Evolutionary conservation across 257 asterid genomes (phyloP).

Genomic region (Handroanthus guayacan): DNA sequence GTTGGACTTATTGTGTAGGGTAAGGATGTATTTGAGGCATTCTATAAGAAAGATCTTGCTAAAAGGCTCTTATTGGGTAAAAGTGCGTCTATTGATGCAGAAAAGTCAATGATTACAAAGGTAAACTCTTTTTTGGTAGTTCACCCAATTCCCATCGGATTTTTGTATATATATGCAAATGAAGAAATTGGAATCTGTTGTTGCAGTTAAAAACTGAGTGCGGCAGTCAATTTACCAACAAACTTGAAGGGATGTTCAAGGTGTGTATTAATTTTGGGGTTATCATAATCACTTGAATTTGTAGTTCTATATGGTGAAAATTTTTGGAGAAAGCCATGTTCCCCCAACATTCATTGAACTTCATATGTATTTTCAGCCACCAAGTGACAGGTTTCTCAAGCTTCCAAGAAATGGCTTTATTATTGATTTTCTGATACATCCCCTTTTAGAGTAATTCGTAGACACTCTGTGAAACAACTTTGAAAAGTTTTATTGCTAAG

Average conservation of each 20-base stretch:
- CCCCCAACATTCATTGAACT: background rate
- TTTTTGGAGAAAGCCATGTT: background rate
- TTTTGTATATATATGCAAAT: slow-evolving; percentile 27
- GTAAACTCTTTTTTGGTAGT: slow-evolving; percentile 45
- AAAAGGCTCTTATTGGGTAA: slow-evolving; percentile 92
- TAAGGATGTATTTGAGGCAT: slow-evolving; percentile 72
- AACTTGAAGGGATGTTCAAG: slow-evolving; percentile 99
- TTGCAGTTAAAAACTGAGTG: slow-evolving; percentile 97
- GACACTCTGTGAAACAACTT: background rate
- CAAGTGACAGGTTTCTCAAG: background rate
- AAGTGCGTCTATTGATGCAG: slow-evolving; percentile 98
- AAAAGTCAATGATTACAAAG: slow-evolving; percentile 87
- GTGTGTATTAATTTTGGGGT: slow-evolving; percentile 44
- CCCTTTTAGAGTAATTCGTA: background rate
- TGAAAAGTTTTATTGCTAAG: background rate
- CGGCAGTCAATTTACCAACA: slow-evolving; percentile 98
- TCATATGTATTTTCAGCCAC: slow-evolving; percentile 13
- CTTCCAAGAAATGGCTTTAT: slow-evolving; percentile 1
- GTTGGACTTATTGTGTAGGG: slow-evolving; percentile 46
- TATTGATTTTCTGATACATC: background rate
- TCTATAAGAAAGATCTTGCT: slow-evolving; percentile 77
- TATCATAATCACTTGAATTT: slow-evolving; percentile 20
- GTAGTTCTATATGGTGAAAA: background rate
- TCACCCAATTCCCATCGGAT: background rate
- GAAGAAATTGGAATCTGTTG: slow-evolving; percentile 31